Base-by-base conservation (phyloP, 1,139 yeast genomes). In the Yamadazyma atlantica region DNA sequence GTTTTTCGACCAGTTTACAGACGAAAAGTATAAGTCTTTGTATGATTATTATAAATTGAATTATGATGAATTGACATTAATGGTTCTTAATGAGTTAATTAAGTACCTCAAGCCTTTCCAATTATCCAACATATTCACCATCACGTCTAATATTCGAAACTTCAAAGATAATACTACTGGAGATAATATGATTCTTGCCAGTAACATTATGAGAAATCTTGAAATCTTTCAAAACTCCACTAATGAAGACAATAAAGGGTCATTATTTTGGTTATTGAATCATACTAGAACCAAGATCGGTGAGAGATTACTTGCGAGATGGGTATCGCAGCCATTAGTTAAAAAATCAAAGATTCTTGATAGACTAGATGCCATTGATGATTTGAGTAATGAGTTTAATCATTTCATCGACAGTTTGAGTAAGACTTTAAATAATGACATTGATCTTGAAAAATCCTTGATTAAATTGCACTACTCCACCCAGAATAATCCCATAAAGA, bases 281-380 rank as follows among this genome's bases (percentile, higher is more conserved):
- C 90, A 84, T 45, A 86, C 97, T 0, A 64, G 79, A 31, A 87
- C 97, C 0, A 69, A 73, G 23, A 85, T 82, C 60, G 98, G 98
- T 0, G 74, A 69, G 36, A 62, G 96, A 38, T 52, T 78, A 41
- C 57, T 92, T 14, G 69, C 70, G 24, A 67, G 73, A 35, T 92
- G 98, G 98, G 63, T 90, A 0, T 70, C 80, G 1, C 68, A 74
- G 43, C 98, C 98, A 1, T 66, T 90, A 25, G 60, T 78, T 0
- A 69, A 79, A 30, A 60, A 68, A 22, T 64, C 60, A 0, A 60
- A 61, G n/a, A 81, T 89, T 4, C 73, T 73, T 40, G 68, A 70
- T 15, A 69, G 98, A 26, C 62, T 74, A 2, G 74, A 75, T 28
- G 90, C 95, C 0, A 72, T 88, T 3, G 76, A 71, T 3, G 85